Conservation (phyloP, 176 grass and related monocot species). For the barley (Hordeum vulgare) region DNA sequence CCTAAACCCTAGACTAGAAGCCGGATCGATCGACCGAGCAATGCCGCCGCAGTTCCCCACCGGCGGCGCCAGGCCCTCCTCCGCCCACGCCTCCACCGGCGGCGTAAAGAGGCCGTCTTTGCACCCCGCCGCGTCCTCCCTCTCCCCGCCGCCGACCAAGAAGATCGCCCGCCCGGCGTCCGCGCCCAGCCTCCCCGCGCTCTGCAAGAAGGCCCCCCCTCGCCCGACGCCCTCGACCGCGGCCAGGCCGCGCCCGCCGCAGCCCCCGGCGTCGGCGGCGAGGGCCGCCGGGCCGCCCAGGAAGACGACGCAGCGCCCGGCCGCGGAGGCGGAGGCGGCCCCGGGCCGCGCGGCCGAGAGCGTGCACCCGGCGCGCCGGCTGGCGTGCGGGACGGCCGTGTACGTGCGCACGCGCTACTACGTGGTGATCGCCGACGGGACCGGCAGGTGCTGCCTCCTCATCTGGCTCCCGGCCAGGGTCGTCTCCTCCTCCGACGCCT, state of each 20-base stretch:
- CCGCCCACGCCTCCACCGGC: background rate
- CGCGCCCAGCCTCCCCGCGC: background rate
- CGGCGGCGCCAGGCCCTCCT: background rate
- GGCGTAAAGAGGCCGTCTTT: slow-evolving; percentile 6
- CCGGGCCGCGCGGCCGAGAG: background rate
- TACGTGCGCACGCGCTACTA: slow-evolving; percentile 13
- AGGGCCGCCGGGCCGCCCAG: background rate
- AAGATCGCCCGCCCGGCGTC: slow-evolving; percentile 17
- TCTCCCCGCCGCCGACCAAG: background rate
- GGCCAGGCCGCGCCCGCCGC: background rate
- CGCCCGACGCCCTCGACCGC: background rate
- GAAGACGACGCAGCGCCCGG: background rate
- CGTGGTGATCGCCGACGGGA: background rate
- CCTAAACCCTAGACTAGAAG: too few relatives aligned
- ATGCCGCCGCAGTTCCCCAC: slow-evolving; percentile 16
- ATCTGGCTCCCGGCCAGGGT: background rate
- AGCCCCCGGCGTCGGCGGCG: background rate
- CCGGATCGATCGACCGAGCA: background rate
- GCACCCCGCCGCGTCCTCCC: background rate
- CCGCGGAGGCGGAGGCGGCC: background rate
- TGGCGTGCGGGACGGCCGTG: slow-evolving; percentile 36
- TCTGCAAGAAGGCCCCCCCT: background rate
- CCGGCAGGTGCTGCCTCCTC: background rate
- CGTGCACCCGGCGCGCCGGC: slow-evolving; percentile 26
- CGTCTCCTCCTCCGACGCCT: slow-evolving; percentile 11